These are phyloP conservation scores for Fagopyrum esculentum DNA, from an alignment of 148 eudicot genomes.

Conservation along the genomic window DNA sequence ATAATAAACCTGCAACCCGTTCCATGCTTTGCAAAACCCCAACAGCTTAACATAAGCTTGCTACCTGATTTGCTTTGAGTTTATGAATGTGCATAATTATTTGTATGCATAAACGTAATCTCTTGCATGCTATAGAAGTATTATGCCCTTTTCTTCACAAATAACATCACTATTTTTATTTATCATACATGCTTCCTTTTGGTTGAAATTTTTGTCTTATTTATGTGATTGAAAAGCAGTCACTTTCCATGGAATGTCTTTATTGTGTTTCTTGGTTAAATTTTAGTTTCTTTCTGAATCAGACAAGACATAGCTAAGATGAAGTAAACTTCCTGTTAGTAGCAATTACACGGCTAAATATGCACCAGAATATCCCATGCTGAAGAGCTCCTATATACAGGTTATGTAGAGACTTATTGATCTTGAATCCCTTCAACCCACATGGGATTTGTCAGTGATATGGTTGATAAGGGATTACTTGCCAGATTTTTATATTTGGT, in stretches of 20 bases:
- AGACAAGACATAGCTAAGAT: background rate
- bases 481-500: background rate
- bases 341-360: background rate
- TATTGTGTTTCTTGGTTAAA: background rate
- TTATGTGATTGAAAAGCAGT: background rate
- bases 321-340: background rate
- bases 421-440: conserved; percentile 97
- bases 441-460: conserved; percentile 91
- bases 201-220: background rate
- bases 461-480: conserved; percentile 14
- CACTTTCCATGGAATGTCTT: background rate
- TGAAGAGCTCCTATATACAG: conserved; percentile 27
- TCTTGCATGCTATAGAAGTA: too few species aligned
- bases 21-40: too few species aligned
- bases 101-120: too few species aligned
- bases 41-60: too few species aligned
- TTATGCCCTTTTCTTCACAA: background rate
- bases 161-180: background rate
- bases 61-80: too few species aligned
- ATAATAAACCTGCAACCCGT: too few species aligned
- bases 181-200: background rate
- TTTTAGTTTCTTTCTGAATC: background rate
- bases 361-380: background rate
- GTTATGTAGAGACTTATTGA: conserved; percentile 75
- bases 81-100: too few species aligned